Evolutionary conservation across 495 filamentous ascomycete species (phyloP), one percentile per base, ranked within the genome.

Genomic region (Aspergillus olivimuriae): DNA sequence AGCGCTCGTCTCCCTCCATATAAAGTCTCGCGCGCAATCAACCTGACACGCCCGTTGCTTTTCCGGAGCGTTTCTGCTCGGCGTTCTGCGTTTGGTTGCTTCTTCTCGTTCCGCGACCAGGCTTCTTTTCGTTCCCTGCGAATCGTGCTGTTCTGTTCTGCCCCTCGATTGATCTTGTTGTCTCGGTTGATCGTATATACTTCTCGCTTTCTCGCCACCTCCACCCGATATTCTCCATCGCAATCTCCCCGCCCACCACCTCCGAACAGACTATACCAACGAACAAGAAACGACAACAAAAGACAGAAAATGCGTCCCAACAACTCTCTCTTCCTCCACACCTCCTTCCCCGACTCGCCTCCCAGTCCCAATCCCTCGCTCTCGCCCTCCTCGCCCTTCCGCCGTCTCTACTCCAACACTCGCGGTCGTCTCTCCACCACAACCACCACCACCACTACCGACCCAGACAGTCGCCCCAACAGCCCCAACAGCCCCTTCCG

Each of bases 311-410:
- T 56, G 48, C 49, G 46, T 26, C 30, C 47, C 46, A 52, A 48
- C 22, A 51, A 56, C 19, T 11, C 45, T 43, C 55, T 64, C 26
- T 60, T 47, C 17, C 49, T 63, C 45, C 57, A 59, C 18, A 56
- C 57, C 21, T 48, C 53, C 34, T 61, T 60, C 52, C 55, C 39
- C 55, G 53, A 18, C 40, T 49, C 50, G 16, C 43, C 22, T 48
- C 45, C 34, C 28, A 52, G 43, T 45, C 46, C 53, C 39, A 52
- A 54, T 34, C 55, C 58, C 34, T 52, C 55, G 31, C 54, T 56
- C 6, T 60, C 57, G 21, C 52, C 61, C 49, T 51, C 52, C 34
- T 60, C 63, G 3, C 54, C 56, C 32, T 52, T 50, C 47, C 56
- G 46, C 34, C 42, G 39, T 35, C 46, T 59, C 37, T 59, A 44